phyloP scores from a whole-genome alignment of 1,139 yeast genomes.

The Hansenula lynferdii region DNA sequence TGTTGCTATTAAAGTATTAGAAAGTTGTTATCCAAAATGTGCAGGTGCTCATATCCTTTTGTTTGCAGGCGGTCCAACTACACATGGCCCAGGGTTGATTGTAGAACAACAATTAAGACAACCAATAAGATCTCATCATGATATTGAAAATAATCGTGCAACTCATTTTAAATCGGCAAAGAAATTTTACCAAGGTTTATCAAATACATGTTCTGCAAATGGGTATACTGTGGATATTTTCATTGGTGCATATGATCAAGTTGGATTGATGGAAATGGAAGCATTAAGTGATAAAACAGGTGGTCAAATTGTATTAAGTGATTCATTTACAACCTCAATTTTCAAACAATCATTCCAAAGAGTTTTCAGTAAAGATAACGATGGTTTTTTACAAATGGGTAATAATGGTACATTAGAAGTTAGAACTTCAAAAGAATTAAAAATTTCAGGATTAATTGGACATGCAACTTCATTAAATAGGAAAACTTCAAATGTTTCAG shows the following conservation, averaged over 20 bases:
- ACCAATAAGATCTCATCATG: slow-evolving; percentile 88
- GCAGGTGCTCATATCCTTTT: slow-evolving; percentile 55
- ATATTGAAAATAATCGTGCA: slow-evolving; percentile 74
- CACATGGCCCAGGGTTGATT: slow-evolving; percentile 85
- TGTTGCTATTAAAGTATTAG: slow-evolving; percentile 50
- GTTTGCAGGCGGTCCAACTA: slow-evolving; percentile 85
- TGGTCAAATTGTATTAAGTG: slow-evolving; percentile 57
- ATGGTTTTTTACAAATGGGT: slow-evolving; percentile 41
- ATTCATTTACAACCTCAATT: slow-evolving; percentile 60
- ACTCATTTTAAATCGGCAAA: slow-evolving; percentile 79
- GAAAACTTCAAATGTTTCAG: slow-evolving; percentile 22
- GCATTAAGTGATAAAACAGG: slow-evolving; percentile 53
- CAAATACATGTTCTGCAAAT: slow-evolving; percentile 35
- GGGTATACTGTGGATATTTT: slow-evolving; percentile 56
- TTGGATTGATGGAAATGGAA: slow-evolving; percentile 64
- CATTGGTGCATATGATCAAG: slow-evolving; percentile 64
- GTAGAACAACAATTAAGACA: slow-evolving; percentile 82
- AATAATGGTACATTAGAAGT: slow-evolving; percentile 57
- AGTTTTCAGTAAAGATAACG: slow-evolving; percentile 38
- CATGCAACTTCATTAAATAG: slow-evolving; percentile 39
- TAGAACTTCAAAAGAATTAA: slow-evolving; percentile 41
- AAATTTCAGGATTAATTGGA: slow-evolving; percentile 55
- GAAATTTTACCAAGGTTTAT: slow-evolving; percentile 46
- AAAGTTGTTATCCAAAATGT: slow-evolving; percentile 38
- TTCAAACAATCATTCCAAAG: slow-evolving; percentile 59